Percentiles rank a stretch among this genome's conserved stretches.
Conservation (phyloP, 257 asterid species). For the Przewalskia tangutica region DNA sequence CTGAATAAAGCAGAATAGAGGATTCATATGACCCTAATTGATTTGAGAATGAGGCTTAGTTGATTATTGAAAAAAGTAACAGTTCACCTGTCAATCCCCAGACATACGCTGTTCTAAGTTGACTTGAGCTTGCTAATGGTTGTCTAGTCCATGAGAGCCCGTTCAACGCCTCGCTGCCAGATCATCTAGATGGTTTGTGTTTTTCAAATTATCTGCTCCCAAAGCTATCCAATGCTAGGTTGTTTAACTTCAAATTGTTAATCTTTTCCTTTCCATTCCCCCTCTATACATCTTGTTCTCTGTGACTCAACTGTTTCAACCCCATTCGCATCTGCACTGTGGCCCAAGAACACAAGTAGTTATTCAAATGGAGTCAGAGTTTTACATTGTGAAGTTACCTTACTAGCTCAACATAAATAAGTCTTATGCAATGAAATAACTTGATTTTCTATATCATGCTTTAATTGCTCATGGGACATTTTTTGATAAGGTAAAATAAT, state of each 20-base stretch:
- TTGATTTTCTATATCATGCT: background rate
- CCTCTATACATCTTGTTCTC: background rate
- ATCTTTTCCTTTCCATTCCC: background rate
- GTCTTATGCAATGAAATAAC: background rate
- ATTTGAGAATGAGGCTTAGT: background rate
- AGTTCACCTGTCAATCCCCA: background rate
- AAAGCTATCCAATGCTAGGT: background rate
- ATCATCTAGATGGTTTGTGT: constrained; percentile 1
- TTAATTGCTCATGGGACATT: background rate
- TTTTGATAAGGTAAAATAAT: background rate
- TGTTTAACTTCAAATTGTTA: background rate
- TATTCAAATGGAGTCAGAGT: background rate
- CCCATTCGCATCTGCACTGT: background rate
- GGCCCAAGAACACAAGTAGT: background rate
- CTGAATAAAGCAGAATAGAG: background rate
- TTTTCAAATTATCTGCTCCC: background rate
- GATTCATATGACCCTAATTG: background rate
- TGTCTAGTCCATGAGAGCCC: background rate
- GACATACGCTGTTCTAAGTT: background rate
- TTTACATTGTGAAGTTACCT: background rate
- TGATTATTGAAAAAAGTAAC: background rate
- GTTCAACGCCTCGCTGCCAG: background rate
- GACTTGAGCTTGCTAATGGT: background rate
- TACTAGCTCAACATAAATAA: background rate
- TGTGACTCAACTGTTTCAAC: background rate